Evolutionary conservation across 1,284 basidiomycete genomes (phyloP).

Genomic region (Fomitopsis betulina): DNA sequence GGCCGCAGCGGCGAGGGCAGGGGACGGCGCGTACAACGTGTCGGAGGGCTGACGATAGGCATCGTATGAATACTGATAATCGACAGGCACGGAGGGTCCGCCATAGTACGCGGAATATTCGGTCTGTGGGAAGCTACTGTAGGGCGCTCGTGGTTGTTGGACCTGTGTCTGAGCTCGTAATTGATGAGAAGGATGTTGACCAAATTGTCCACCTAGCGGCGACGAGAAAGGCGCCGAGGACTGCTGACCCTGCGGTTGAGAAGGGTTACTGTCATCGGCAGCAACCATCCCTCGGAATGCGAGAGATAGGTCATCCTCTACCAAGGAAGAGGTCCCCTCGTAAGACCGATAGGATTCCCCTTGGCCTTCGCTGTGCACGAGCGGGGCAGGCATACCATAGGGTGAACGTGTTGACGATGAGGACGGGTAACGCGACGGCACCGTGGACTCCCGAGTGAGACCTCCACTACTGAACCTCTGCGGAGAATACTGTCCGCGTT

Average conservation of each 20-base stretch:
- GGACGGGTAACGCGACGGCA: constrained; percentile 16
- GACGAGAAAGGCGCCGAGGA: constrained; percentile 4
- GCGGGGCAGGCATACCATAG: not conserved
- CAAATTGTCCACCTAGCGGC: constrained; percentile 9
- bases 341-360: constrained; percentile 35
- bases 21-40: constrained; percentile 44
- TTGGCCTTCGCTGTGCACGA: constrained; percentile 17
- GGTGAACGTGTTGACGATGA: too few relatives aligned
- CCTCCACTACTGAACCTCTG: constrained; percentile 45
- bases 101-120: constrained; percentile 57
- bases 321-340: constrained; percentile 34
- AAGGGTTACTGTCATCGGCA: constrained; percentile 49
- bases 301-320: constrained; percentile 50
- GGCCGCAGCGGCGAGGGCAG: constrained; percentile 35
- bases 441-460: constrained; percentile 34
- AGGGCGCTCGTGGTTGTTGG: constrained; percentile 44
- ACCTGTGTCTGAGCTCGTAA: constrained; percentile 35
- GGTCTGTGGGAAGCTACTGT: constrained; percentile 44
- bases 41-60: constrained; percentile 48
- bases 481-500: constrained; percentile 47
- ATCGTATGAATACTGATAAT: constrained; percentile 51
- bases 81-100: constrained; percentile 38
- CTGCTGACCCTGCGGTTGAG: constrained; percentile 23
- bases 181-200: constrained; percentile 23
- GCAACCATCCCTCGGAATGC: constrained; percentile 63